Conservation (phyloP, 176 grass and related monocot genomes). For the maize (Zea mays) region Zm-B73-REFERENCE-NAM-5.0 NC_050101.1:117188001-117188500, state of each 20-base stretch:
- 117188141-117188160: constrained; percentile 34
- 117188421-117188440: too few species aligned
- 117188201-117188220: constrained; percentile 57
- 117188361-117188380: too few species aligned
- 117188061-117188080: constrained; percentile 48
- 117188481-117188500: too few species aligned
- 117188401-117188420: too few species aligned
- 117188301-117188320: constrained; percentile 58
- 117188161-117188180: constrained; percentile 17
- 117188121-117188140: constrained; percentile 31
- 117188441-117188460: too few species aligned
- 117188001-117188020: constrained; percentile 58
- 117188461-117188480: too few species aligned
- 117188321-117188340: constrained; percentile 53
- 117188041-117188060: constrained; percentile 57
- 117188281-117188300: constrained; percentile 59
- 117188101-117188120: constrained; percentile 63
- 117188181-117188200: constrained; percentile 49
- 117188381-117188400: too few species aligned
- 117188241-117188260: constrained; percentile 58
- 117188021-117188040: constrained; percentile 43
- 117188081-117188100: constrained; percentile 63
- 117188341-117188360: constrained; percentile 57
- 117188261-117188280: constrained; percentile 53
- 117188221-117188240: constrained; percentile 50